phyloP scores from a whole-genome alignment of 139 green algal genomes.

The Yamagishiella unicocca region DNA sequence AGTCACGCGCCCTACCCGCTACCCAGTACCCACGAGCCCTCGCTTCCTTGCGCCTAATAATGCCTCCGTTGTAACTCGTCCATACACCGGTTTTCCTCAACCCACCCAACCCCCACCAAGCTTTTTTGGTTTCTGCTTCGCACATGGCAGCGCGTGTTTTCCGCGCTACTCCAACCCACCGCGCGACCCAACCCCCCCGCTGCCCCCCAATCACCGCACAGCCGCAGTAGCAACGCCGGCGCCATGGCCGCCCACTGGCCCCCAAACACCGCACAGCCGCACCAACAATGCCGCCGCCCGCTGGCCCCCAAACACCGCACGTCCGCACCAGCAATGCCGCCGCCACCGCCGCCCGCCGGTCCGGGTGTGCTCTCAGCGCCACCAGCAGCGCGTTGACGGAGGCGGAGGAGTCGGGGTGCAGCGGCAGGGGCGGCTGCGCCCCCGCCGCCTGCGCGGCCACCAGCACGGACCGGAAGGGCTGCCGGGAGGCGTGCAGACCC shows the following conservation, averaged over 20 bases:
- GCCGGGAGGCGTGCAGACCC: slow-evolving; percentile 27
- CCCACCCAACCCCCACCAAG: no score
- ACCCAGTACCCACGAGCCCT: no score
- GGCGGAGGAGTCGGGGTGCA: neutral
- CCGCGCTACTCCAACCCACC: no score
- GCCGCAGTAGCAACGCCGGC: no score
- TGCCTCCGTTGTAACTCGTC: no score
- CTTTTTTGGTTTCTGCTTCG: no score
- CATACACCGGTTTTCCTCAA: no score
- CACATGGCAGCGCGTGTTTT: no score
- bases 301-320: neutral
- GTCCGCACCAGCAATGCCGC: slow-evolving; percentile 20
- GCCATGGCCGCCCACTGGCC: neutral
- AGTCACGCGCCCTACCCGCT: no score
- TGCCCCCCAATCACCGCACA: no score
- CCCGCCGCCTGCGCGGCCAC: slow-evolving; percentile 9
- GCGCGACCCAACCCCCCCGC: neutral
- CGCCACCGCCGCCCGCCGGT: slow-evolving; percentile 40
- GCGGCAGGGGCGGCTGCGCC: neutral
- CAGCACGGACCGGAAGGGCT: slow-evolving; percentile 24
- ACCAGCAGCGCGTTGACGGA: slow-evolving; percentile 30
- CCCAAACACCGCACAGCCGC: no score
- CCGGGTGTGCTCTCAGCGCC: neutral
- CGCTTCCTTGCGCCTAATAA: no score
- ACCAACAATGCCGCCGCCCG: neutral